Evolutionary conservation across 192 early-diverging fungal species (phyloP).

Genomic region (Martensiomyces pterosporus): DNA sequence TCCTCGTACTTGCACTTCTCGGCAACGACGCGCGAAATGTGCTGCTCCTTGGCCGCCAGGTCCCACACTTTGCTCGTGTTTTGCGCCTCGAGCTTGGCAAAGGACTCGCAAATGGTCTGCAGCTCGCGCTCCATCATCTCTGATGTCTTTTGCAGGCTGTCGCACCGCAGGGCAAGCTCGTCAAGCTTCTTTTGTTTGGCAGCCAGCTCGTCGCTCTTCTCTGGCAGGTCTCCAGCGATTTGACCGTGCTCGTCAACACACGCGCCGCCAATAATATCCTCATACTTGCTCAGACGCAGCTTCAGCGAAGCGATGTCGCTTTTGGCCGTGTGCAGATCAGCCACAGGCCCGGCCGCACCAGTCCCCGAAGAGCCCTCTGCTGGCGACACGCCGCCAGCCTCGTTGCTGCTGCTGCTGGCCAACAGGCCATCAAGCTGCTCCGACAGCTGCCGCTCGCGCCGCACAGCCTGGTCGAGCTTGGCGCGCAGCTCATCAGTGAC

Average conservation of each 20-base stretch:
- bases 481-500: conserved; percentile 49
- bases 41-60: conserved; percentile 72
- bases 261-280: conserved; percentile 31
- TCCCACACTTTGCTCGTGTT: conserved; percentile 75
- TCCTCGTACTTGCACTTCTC: conserved; percentile 85
- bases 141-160: conserved; percentile 51
- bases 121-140: conserved; percentile 55
- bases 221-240: conserved; percentile 4
- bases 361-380: conserved; percentile 27
- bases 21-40: conserved; percentile 68
- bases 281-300: conserved; percentile 42
- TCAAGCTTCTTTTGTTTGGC: conserved; percentile 51
- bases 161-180: conserved; percentile 53
- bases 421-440: conserved; percentile 46
- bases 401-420: conserved; percentile 23
- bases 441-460: conserved; percentile 46
- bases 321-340: conserved; percentile 28
- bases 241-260: conserved; percentile 24
- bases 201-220: conserved; percentile 30
- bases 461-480: conserved; percentile 48
- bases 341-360: conserved; percentile 15
- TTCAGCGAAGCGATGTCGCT: conserved; percentile 21
- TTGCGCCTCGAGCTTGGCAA: conserved; percentile 80
- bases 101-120: conserved; percentile 56
- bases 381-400: conserved; percentile 17